Base-by-base conservation (phyloP, 2,329 filamentous ascomycete genomes). In the Sarocladiaceae sp. region DNA sequence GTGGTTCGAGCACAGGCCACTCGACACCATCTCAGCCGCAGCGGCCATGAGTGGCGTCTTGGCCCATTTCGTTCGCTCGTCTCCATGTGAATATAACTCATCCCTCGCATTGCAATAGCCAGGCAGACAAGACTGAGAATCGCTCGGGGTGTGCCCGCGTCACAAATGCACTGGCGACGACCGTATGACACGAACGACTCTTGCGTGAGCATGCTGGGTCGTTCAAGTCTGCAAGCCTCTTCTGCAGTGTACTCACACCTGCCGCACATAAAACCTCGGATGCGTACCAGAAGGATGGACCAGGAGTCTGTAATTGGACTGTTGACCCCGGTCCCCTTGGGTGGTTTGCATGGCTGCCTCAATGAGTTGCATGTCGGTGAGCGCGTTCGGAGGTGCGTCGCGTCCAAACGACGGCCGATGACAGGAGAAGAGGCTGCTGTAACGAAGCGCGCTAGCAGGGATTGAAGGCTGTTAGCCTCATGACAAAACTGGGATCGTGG, bases 311-410 rank as follows among this genome's bases (percentile, higher is more conserved):
- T 5, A 5, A 20, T n/a, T 42, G 44, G 26, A 33, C n/a, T 33
- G 10, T 48, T 35, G 29, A 23, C 44, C 44, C 40, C 40, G 7
- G 37, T 15, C 18, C 26, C 18, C 10, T 8, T 36, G 47, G 20
- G 47, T 37, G 29, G 31, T 36, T 37, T 36, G 29, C 47, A 50
- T 50, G n/a, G n/a, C n/a, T n/a, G n/a, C 12, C 47, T 37, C 20
- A 22, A 37, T 37, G 47, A 50, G 47, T 50, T 48, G 44, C 44
- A 48, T 48, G 44, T 48, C 44, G 44, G 44, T 48, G 44, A 48
- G 44, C 44, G 44, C 26, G 44, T 48, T 48, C 26, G 28, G 44
- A 48, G 44, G 25, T 33, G 44, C 26, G 28, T 48, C 44, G 26
- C 15, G n/a, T n/a, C n/a, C n/a, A n/a, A n/a, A n/a, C n/a, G 33